These are phyloP conservation scores for Ocimum tenuiflorum DNA, from an alignment of 257 asterid genomes.

Conservation along the genomic window DNA sequence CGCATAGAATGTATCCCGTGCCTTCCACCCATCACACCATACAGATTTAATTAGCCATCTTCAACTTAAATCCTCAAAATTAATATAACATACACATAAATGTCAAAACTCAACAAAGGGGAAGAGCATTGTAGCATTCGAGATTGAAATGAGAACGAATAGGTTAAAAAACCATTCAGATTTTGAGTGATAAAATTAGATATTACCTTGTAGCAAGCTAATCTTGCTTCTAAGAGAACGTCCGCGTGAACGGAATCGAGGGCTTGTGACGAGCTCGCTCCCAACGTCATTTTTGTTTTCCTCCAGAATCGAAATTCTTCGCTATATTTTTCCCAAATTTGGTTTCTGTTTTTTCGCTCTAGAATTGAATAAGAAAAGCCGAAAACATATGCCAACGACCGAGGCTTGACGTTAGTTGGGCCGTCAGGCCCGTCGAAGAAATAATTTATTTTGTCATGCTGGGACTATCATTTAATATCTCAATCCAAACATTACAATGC, in stretches of 20 bases:
- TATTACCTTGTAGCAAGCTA: slow-evolving; percentile 67
- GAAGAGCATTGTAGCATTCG: not conserved
- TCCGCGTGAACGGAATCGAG: slow-evolving; percentile 53
- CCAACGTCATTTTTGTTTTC: slow-evolving; percentile 47
- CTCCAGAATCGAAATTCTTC: not conserved
- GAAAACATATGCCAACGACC: no score
- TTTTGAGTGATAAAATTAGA: not conserved
- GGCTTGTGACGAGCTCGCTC: slow-evolving; percentile 45
- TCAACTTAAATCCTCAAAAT: not conserved
- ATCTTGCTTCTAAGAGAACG: slow-evolving; percentile 66
- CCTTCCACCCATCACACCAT: slow-evolving; percentile 35
- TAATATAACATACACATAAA: no score
- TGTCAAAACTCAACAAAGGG: not conserved
- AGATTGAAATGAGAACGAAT: not conserved
- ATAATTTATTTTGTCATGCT: no score
- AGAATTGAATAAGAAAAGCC: no score
- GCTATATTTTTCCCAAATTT: not conserved
- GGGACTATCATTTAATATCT: no score
- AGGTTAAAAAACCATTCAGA: not conserved
- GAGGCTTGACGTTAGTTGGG: not conserved
- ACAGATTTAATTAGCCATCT: not conserved
- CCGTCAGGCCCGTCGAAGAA: no score
- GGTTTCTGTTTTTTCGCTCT: not conserved
- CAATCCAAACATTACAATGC: no score
- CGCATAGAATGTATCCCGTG: slow-evolving; percentile 91